Evolutionary conservation across 441 rosid species (phyloP), one percentile per base, ranked within the genome.

Genomic region (Dalechampia spathulata): DNA sequence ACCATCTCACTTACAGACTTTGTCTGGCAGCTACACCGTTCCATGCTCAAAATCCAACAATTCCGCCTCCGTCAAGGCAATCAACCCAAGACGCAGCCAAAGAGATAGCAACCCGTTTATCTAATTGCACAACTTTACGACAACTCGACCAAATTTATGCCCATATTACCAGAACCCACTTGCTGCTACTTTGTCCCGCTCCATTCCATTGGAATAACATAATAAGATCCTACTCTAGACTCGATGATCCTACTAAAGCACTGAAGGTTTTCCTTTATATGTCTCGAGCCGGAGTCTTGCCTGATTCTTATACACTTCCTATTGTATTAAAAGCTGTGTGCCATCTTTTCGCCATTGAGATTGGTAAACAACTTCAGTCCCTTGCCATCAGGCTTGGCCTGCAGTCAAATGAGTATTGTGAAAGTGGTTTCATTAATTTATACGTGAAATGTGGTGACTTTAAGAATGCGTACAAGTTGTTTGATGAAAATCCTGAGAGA

Each of bases 251-350:
- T 36, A 38, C 48, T 12, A 78, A 72, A 61, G 77, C 88, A 0
- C 15, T 86, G 26, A 59, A 30, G 2, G 57, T 78, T 34, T 86
- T 74, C 34, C 23, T 76, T 0, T 67, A 46, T 49, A 90, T 90
- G 95, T 73, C 74, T 6, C 73, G 83, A 36, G 74, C 81, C 1
- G 71, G 75, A 8, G 71, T 81, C 23, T 42, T 54, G 36, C 93
- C 95, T 0, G 97, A 90, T 67, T 74, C 63, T 46, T 90, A 76
- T 52, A 78, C 93, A 28, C 52, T 90, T 25, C 97, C 95, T 1
- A 79, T 90, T 7, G 52, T 59, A 16, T 58, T 79, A 37, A 90
- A 90, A 71, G 80, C 93, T 13, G 52, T 71, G 15, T 60, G 71
- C 55, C 85, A 76, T 3, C n/a, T 56, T 51, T 80, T 75, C 15